These are phyloP conservation scores for Bonnemaisonia californica DNA, from an alignment of 31 red algal genomes.

Conservation along the genomic window DNA sequence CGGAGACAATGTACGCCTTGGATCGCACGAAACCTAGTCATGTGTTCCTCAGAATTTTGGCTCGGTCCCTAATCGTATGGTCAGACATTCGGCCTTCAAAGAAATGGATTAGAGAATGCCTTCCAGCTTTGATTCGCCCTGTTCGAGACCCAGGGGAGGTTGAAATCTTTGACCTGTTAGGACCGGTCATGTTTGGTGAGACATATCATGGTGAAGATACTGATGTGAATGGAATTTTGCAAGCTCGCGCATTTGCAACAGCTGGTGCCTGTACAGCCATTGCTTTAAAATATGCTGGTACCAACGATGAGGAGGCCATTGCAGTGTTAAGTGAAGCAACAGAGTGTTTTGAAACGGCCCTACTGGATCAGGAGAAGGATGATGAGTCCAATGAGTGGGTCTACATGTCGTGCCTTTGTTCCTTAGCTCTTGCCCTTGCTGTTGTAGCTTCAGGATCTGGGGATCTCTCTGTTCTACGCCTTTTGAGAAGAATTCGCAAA, in stretches of 20 bases:
- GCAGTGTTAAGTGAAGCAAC: slow-evolving; percentile 43
- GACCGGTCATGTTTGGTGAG: slow-evolving; percentile 45
- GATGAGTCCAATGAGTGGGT: slow-evolving; percentile 47
- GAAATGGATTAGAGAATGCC: slow-evolving; percentile 59
- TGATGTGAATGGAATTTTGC: slow-evolving; percentile 65
- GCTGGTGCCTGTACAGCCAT: slow-evolving; percentile 79
- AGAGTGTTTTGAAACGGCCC: slow-evolving; percentile 55
- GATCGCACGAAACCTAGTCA: slow-evolving; percentile 80
- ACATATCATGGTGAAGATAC: slow-evolving; percentile 49
- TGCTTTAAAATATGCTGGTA: slow-evolving; percentile 89
- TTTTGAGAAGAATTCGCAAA: slow-evolving; percentile 75
- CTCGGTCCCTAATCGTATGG: slow-evolving; percentile 88
- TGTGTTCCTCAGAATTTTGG: slow-evolving; percentile 75
- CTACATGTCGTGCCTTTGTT: slow-evolving; percentile 57
- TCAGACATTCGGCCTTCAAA: slow-evolving; percentile 63
- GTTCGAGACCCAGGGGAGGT: slow-evolving; percentile 1
- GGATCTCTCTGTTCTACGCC: slow-evolving; percentile 62
- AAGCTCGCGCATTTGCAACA: slow-evolving; percentile 77
- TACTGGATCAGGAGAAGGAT: slow-evolving; percentile 27
- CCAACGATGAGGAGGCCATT: slow-evolving; percentile 57
- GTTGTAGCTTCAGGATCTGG: slow-evolving; percentile 85
- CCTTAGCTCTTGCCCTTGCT: slow-evolving; percentile 57
- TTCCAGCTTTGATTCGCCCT: slow-evolving; percentile 54
- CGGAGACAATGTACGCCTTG: slow-evolving; percentile 69
- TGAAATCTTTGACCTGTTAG: slow-evolving; percentile 37